Base-by-base conservation (phyloP, 306 rosid genomes). In the Vigna angularis region DNA sequence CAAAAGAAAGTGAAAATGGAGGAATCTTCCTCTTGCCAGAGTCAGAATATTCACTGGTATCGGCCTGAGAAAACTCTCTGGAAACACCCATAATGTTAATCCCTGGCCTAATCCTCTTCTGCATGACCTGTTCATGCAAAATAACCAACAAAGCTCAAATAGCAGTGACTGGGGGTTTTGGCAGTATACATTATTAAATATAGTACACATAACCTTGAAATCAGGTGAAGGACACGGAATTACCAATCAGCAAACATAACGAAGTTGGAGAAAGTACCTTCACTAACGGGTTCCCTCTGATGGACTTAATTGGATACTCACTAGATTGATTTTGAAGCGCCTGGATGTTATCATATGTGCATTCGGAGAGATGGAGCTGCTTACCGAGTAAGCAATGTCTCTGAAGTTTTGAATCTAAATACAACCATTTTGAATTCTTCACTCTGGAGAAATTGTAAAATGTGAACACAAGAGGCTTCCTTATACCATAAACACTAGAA, bases 331-430 rank as follows among this genome's bases (percentile, higher is more conserved):
- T 87, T 83, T 90, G 93, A 82, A 92, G 84, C 55, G 80, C 88
- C 79, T 81, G 79, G 76, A 92, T 82, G 80, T 90, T 90, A 77
- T 88, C 91, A 72, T 84, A 90, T 10, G 97, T 88, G 85, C 97
- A 92, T 86, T 92, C 93, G 52, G 88, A 76, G 62, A 75, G 70
- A 79, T 89, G 87, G 16, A 92, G 88, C 78, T 90, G 89, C 89
- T 90, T 88, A 73, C 88, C 61, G 68, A 92, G 72, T 32, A 79
- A 78, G 78, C 95, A 88, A 84, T 81, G 81, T 66, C 83, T 88
- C 87, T 74, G 75, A 42, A 92, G 83, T 79, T 84, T 84, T 40
- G 69, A 53, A 74, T 92, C 97, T 42, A 92, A 76, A 81, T 81
- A 78, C 81, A 79, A 65, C 97, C 94, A 92, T 67, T 75, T 87